Evolutionary conservation across 305 asterid species (phyloP), one percentile per base, ranked within the genome.

Genomic region (Fraxinus paxiana): DNA sequence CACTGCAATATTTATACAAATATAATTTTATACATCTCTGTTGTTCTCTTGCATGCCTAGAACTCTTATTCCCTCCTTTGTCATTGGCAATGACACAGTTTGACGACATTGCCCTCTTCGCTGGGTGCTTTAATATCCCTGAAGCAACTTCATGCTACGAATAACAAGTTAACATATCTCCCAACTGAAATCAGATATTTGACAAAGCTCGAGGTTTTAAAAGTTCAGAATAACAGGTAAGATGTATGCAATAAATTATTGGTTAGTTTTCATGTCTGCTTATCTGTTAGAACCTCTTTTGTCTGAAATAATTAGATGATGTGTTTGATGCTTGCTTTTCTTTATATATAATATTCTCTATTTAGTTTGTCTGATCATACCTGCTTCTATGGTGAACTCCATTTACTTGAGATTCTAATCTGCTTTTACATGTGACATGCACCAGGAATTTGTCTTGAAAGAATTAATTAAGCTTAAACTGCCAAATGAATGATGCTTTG

Each of bases 161-260:
- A 86, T 82, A 95, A 93, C 86, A 83, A 89, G 82, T 83, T 95
- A 88, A 90, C 82, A 38, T 79, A 84, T 81, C 85, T 95, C 84
- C 97, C 98, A 61, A 41, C 87, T 82, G 99, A 93, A 88, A 90
- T 95, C 46, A 92, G 97, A 81, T 82, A 81, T 75, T 86, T 95
- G 81, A 87, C 86, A 3, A 85, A 84, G 79, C 99, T 93, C 80
- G 88, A 95, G 90, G 87, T 90, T 78, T 75, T 95, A 86, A 93
- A 89, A 85, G 91, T 88, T 80, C 90, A 88, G 84, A 93, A 88
- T 85, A 95, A 95, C 89, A 92, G 98, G 99, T 95, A 85, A 67
- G 51, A 72, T 73, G 38, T 80, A 38, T 71, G 65, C 26, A 75
- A 59, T 54, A 70, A 37, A 77, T 35, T 69, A 65, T 75, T 69